Conservation (phyloP, 2,329 filamentous ascomycete species). For the Dothistroma pini region DNA sequence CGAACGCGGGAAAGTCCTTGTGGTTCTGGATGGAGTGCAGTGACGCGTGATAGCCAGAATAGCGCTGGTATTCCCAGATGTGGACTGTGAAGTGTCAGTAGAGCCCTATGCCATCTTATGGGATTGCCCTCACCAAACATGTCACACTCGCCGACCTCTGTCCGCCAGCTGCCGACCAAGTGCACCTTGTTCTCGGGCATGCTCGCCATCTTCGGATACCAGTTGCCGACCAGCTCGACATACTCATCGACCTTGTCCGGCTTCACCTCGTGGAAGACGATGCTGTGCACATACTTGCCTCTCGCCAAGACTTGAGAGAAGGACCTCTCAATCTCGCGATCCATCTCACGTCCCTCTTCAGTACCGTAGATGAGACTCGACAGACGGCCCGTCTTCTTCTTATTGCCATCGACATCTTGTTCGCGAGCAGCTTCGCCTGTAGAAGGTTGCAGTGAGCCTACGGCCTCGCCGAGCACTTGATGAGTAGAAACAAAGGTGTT, state of each 20-base stretch:
- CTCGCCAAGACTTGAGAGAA: conserved; percentile 93
- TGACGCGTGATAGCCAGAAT: conserved; percentile 91
- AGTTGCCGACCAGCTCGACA: conserved; percentile 78
- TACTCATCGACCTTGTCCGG: conserved; percentile 96
- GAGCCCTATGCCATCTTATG: background rate
- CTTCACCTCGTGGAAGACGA: conserved; percentile 94
- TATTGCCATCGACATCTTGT: conserved; percentile 59
- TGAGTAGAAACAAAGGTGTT: conserved; percentile 41
- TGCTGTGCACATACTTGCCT: conserved; percentile 97
- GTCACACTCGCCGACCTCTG: conserved; percentile 94
- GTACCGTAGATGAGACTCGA: conserved; percentile 95
- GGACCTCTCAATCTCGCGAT: conserved; percentile 91
- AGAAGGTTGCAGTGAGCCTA: conserved; percentile 59
- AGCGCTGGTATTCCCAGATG: conserved; percentile 99
- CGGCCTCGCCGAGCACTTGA: conserved; percentile 43
- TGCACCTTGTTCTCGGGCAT: conserved; percentile 89
- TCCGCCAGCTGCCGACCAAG: conserved; percentile 95
- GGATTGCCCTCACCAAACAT: conserved; percentile 69
- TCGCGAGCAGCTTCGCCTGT: conserved; percentile 55
- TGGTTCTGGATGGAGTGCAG: conserved; percentile 79
- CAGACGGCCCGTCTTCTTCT: conserved; percentile 59
- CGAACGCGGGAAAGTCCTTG: conserved; percentile 79
- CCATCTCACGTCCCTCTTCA: conserved; percentile 88
- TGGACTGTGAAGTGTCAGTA: conserved; percentile 62
- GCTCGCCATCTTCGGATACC: conserved; percentile 87